phyloP scores from a whole-genome alignment of 2,329 filamentous ascomycete genomes.

The Penicillium nordicum region DNA sequence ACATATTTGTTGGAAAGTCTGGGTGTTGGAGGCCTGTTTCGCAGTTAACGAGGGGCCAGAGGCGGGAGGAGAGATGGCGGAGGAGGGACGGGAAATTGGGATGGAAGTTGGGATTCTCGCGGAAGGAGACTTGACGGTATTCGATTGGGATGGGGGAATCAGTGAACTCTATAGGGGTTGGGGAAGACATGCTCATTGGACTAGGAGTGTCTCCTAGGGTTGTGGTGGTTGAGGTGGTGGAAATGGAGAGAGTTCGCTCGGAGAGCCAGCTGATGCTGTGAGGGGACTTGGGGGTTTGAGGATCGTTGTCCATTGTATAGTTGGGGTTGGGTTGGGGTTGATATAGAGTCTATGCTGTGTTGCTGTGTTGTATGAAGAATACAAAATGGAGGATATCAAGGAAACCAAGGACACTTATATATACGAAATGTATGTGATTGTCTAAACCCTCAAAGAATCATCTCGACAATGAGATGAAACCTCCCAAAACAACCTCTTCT shows the following conservation, averaged over 20 bases:
- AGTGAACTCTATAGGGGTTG: neutral
- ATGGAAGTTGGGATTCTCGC: neutral
- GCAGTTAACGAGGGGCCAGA: conserved; percentile 38
- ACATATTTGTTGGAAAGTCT: conserved; percentile 36
- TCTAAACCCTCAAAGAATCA: conserved; percentile 7
- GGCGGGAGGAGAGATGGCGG: conserved; percentile 28
- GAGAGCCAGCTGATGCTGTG: neutral
- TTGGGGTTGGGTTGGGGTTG: too few species aligned
- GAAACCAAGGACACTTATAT: conserved; percentile 5
- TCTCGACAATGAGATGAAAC: conserved; percentile 17
- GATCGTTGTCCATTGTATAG: neutral
- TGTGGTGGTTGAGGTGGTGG: neutral
- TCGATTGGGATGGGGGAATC: neutral
- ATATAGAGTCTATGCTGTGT: too few species aligned
- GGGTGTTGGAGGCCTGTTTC: conserved; percentile 38
- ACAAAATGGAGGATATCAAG: neutral
- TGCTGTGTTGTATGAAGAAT: neutral
- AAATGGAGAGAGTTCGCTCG: conserved; percentile 1
- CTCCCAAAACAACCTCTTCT: conserved; percentile 8
- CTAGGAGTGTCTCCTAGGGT: neutral
- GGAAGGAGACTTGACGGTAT: neutral
- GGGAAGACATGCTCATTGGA: neutral
- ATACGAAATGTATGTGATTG: conserved; percentile 7
- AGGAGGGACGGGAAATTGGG: conserved; percentile 18
- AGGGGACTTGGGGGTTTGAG: neutral